phyloP scores from a whole-genome alignment of 192 early-diverging fungal species.

The Mortierella hygrophila region DNA sequence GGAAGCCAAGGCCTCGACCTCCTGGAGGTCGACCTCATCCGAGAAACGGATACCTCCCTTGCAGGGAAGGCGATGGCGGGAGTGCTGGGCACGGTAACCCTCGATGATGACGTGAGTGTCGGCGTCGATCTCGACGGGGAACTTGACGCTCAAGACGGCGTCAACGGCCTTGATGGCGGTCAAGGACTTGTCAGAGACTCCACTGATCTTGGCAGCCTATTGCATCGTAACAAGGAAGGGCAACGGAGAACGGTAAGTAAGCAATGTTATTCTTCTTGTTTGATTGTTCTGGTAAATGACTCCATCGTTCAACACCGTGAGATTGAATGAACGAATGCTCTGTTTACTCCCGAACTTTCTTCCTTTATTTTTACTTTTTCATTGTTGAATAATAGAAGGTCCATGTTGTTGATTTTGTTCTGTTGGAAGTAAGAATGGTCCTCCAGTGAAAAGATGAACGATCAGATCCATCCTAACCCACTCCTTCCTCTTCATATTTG shows the following conservation, averaged over 20 bases:
- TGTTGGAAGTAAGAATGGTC: neutral
- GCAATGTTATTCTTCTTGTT: neutral
- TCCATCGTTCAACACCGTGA: neutral
- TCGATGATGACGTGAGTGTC: conserved; percentile 78
- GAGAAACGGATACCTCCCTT: conserved; percentile 89
- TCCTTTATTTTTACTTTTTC: neutral
- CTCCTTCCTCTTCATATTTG: neutral
- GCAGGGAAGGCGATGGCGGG: conserved; percentile 81
- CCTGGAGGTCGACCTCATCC: conserved; percentile 81
- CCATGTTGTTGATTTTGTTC: neutral
- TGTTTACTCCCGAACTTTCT: neutral
- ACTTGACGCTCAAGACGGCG: conserved; percentile 78
- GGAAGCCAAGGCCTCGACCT: conserved; percentile 84
- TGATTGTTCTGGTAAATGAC: neutral
- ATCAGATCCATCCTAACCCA: neutral
- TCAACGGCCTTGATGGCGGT: conserved; percentile 80
- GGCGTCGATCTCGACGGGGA: conserved; percentile 78
- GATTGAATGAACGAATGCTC: neutral
- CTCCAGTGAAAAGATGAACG: neutral
- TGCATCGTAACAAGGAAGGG: neutral
- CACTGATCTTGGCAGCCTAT: conserved; percentile 75
- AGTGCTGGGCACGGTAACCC: conserved; percentile 87
- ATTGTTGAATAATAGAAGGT: no score
- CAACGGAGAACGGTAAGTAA: neutral
- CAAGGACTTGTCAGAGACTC: conserved; percentile 68